Evolutionary conservation across 2,329 filamentous ascomycete genomes (phyloP).

Genomic region (Lachnellula hyalina): DNA sequence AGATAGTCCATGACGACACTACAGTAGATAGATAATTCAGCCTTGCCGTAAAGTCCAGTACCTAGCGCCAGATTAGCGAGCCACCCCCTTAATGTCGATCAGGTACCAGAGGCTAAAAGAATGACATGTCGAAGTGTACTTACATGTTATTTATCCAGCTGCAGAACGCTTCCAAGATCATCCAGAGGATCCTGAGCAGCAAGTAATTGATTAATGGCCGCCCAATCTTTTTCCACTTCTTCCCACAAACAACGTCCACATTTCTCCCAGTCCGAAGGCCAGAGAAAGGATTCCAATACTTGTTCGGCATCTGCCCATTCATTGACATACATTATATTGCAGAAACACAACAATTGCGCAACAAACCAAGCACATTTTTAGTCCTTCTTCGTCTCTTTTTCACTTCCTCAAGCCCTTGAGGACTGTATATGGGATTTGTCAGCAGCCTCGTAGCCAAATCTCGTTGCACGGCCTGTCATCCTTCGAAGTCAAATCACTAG

Average conservation of each 20-base stretch:
- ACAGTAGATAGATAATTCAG: not conserved
- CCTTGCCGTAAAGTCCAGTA: not conserved
- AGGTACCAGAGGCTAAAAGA: constrained; percentile 5
- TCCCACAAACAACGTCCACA: not conserved
- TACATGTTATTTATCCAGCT: not conserved
- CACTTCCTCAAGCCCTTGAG: not conserved
- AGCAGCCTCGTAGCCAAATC: too few species aligned
- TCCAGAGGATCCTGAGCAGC: not conserved
- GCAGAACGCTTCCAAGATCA: not conserved
- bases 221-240: constrained; percentile 9
- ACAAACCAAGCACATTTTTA: constrained; percentile 10
- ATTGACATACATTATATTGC: constrained; percentile 4
- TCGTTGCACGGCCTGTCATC: too few species aligned
- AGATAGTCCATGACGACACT: constrained; percentile 5
- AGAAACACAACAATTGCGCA: constrained; percentile 4
- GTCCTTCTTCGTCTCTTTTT: not conserved
- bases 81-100: constrained; percentile 2
- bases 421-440: too few species aligned
- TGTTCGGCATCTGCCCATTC: constrained; percentile 4
- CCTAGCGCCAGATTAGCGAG: not conserved
- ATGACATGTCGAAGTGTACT: not conserved
- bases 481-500: too few species aligned
- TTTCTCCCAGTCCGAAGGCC: constrained; percentile 3
- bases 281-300: constrained; percentile 10
- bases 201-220: not conserved